These are phyloP conservation scores for Epipyxis sp. DNA, from an alignment of 108 stramenopile species.

Conservation along the genomic window DNA sequence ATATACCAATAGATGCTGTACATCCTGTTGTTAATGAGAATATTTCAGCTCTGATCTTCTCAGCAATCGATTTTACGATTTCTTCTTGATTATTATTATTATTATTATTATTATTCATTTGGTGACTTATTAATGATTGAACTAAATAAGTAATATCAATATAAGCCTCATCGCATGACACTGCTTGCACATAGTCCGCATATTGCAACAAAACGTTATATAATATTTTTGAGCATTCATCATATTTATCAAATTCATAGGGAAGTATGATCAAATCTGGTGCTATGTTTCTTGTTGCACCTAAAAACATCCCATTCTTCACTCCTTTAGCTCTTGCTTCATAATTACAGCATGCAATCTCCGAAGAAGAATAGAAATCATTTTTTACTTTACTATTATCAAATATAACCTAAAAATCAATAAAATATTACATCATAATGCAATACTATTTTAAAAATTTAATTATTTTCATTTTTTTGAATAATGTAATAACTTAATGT, in stretches of 20 bases:
- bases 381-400: slow-evolving; percentile 9
- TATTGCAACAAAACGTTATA: slow-evolving; percentile 68
- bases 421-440: neutral
- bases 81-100: too few species aligned
- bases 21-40: slow-evolving; percentile 70
- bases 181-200: slow-evolving; percentile 71
- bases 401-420: neutral
- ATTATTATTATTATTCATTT: too few species aligned
- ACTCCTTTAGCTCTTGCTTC: slow-evolving; percentile 78
- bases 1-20: slow-evolving; percentile 80
- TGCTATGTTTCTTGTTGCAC: slow-evolving; percentile 74
- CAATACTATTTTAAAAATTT: slow-evolving; percentile 12
- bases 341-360: slow-evolving; percentile 90
- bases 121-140: slow-evolving; percentile 45
- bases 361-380: slow-evolving; percentile 37
- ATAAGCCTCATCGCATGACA: slow-evolving; percentile 87
- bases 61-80: slow-evolving; percentile 29
- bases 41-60: slow-evolving; percentile 67
- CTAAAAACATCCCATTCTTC: slow-evolving; percentile 84
- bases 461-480: neutral
- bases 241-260: slow-evolving; percentile 82
- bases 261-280: slow-evolving; percentile 76
- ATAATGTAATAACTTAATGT: too few species aligned
- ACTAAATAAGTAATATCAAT: slow-evolving; percentile 56
- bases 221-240: slow-evolving; percentile 71